phyloP scores from a whole-genome alignment of 768 basidiomycete species.

The Panaeolus papilionaceus region DNA sequence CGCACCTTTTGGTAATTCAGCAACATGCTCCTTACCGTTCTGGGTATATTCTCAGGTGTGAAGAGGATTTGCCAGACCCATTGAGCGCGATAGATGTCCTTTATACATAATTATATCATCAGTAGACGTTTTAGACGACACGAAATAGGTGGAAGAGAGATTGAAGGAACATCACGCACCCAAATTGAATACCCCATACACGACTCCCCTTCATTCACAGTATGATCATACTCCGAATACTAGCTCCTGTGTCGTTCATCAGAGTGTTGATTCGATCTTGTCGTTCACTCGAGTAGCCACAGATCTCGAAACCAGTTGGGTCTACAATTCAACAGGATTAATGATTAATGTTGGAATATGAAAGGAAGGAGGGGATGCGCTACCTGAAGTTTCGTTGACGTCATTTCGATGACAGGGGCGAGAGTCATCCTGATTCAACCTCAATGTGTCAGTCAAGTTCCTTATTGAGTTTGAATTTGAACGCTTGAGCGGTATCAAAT shows the following conservation, averaged over 20 bases:
- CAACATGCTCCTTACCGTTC: constrained; percentile 82
- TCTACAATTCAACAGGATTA: no score
- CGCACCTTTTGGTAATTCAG: constrained; percentile 73
- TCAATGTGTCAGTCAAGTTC: no score
- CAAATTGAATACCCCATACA: constrained; percentile 75
- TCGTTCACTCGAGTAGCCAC: constrained; percentile 52
- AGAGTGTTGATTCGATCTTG: constrained; percentile 85
- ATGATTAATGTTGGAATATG: not conserved
- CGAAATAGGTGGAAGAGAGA: no score
- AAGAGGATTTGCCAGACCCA: constrained; percentile 84
- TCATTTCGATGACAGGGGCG: not conserved
- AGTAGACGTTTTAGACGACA: no score
- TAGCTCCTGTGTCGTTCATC: constrained; percentile 73
- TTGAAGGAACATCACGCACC: constrained; percentile 44
- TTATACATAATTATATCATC: not conserved
- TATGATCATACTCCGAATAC: constrained; percentile 80
- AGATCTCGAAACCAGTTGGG: constrained; percentile 32
- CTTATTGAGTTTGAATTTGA: no score
- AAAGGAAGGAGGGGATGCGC: not conserved
- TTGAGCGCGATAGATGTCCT: constrained; percentile 82
- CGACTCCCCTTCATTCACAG: constrained; percentile 38
- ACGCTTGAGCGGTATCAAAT: no score
- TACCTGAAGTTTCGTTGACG: constrained; percentile 18
- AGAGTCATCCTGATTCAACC: constrained; percentile 21
- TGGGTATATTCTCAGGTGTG: constrained; percentile 70